Evolutionary conservation across 2,329 filamentous ascomycete genomes (phyloP).

Genomic region (Cladobotryum mycophilum): DNA sequence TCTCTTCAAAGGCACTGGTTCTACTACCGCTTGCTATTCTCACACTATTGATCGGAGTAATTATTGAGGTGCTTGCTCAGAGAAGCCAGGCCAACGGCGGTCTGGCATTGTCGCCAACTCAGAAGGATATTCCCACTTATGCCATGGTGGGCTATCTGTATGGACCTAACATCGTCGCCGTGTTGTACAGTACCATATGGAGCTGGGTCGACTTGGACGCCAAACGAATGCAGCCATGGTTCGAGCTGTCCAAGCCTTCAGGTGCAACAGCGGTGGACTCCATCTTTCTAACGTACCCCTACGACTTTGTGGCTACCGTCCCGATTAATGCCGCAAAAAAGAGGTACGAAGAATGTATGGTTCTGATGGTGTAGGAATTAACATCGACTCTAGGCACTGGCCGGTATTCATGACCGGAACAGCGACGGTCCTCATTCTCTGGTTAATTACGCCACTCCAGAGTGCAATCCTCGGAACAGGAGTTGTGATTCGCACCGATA

Average conservation of each 20-base stretch:
- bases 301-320: constrained; percentile 28
- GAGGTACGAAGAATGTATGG: constrained; percentile 12
- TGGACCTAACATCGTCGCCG: constrained; percentile 46
- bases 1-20: background rate
- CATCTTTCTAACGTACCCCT: constrained; percentile 48
- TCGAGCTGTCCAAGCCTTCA: constrained; percentile 43
- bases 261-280: constrained; percentile 42
- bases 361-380: no score
- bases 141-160: constrained; percentile 41
- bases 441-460: constrained; percentile 49
- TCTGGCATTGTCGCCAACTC: constrained; percentile 20
- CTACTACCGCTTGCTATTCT: background rate
- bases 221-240: constrained; percentile 54
- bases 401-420: constrained; percentile 34
- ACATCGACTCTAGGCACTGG: constrained; percentile 15
- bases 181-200: constrained; percentile 52
- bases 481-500: constrained; percentile 16
- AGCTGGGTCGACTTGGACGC: constrained; percentile 54
- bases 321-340: constrained; percentile 25
- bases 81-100: constrained; percentile 37
- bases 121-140: constrained; percentile 28
- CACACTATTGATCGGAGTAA: background rate
- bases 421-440: constrained; percentile 46
- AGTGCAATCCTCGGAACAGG: constrained; percentile 45
- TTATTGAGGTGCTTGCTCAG: constrained; percentile 34